Percentiles rank a stretch among this genome's conserved stretches.
Evolutionary conservation across 1,284 basidiomycete species (phyloP).

Genomic region (Leccinum huronense): DNA sequence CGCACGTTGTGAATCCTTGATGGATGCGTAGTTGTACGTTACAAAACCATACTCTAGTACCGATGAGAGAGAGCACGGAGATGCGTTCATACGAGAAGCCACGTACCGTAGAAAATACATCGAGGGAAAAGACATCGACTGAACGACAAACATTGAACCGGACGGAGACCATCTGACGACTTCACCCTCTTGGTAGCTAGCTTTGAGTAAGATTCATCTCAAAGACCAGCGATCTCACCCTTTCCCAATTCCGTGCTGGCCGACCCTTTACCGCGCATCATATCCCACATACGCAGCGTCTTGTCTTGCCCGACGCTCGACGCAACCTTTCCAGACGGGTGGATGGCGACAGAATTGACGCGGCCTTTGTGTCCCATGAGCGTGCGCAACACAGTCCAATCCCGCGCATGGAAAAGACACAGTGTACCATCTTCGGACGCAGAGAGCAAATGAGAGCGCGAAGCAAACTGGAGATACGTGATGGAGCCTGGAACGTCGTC

Average conservation of each 20-base stretch:
- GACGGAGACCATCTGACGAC: conserved; percentile 79
- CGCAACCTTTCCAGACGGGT: conserved; percentile 90
- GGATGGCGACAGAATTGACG: conserved; percentile 87
- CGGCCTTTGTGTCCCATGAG: conserved; percentile 93
- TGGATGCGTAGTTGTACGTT: conserved; percentile 70
- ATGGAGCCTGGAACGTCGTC: conserved; percentile 66
- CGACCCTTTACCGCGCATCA: conserved; percentile 90
- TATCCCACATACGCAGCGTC: conserved; percentile 96
- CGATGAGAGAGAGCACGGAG: conserved; percentile 5
- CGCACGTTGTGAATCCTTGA: conserved; percentile 77
- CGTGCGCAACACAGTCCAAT: conserved; percentile 87
- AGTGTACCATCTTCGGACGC: conserved; percentile 90
- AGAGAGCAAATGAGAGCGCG: conserved; percentile 85
- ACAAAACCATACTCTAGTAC: conserved; percentile 64
- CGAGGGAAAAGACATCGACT: conserved; percentile 70
- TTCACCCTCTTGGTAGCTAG: conserved; percentile 68
- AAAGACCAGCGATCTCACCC: conserved; percentile 47
- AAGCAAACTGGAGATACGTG: conserved; percentile 85
- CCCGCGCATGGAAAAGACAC: conserved; percentile 86
- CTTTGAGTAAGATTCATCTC: conserved; percentile 15
- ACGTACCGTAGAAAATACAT: conserved; percentile 77
- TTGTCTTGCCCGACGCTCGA: conserved; percentile 89
- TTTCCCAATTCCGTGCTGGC: conserved; percentile 86
- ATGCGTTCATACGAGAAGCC: not conserved
- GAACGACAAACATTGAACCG: conserved; percentile 77